phyloP scores from a whole-genome alignment of 2,329 filamentous ascomycete genomes.

The Colletotrichum aenigma region DNA sequence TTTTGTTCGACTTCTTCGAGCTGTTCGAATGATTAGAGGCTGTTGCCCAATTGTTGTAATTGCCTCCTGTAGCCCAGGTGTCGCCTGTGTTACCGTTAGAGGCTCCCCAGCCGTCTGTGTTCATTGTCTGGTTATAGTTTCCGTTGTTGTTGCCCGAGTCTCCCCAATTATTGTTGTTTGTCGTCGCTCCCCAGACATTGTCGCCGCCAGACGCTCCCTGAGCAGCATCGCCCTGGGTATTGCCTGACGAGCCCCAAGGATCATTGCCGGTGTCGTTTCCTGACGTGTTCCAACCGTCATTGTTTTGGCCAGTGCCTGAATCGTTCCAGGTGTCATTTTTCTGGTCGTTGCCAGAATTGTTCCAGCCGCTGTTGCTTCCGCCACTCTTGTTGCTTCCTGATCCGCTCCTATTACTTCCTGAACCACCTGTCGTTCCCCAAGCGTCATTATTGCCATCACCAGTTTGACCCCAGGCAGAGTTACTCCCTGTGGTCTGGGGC shows the following conservation, averaged over 20 bases:
- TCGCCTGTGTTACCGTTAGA: not conserved
- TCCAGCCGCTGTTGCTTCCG: slow-evolving; percentile 17
- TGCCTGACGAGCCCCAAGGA: not conserved
- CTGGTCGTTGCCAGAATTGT: not conserved
- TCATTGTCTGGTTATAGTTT: not conserved
- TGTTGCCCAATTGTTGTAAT: slow-evolving; percentile 5
- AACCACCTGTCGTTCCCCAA: not conserved
- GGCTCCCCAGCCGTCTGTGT: not conserved
- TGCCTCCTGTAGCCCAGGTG: not conserved
- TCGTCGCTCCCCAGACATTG: not conserved
- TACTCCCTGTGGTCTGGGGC: not conserved
- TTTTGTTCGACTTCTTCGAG: slow-evolving; percentile 13
- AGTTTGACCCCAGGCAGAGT: not conserved
- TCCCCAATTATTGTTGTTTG: not conserved
- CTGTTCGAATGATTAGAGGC: slow-evolving; percentile 3
- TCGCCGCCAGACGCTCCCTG: not conserved
- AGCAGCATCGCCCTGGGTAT: not conserved
- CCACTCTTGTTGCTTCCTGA: not conserved
- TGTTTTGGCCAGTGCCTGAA: not conserved
- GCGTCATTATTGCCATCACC: slow-evolving; percentile 1
- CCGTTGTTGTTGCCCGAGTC: not conserved
- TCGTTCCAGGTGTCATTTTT: not conserved
- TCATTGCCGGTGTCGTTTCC: not conserved
- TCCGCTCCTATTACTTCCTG: slow-evolving; percentile 13
- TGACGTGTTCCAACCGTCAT: not conserved